Conservation (phyloP, 2,329 filamentous ascomycete genomes). For the Anthostomella pinea region DNA sequence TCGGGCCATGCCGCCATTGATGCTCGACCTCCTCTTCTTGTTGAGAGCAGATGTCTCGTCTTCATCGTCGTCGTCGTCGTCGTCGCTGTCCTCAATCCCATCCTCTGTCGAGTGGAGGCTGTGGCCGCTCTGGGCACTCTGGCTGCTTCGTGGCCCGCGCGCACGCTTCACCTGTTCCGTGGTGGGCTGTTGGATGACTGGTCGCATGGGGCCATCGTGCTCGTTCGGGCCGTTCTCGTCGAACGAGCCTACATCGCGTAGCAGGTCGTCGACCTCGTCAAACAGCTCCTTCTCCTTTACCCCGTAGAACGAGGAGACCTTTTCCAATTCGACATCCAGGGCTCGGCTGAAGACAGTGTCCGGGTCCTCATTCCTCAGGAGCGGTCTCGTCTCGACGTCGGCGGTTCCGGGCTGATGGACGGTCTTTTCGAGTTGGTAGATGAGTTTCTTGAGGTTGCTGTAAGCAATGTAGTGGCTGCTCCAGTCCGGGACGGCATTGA, state of each 20-base stretch:
- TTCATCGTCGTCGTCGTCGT: constrained; percentile 28
- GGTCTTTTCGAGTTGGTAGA: constrained; percentile 91
- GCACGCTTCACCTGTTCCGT: constrained; percentile 40
- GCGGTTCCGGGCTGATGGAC: constrained; percentile 60
- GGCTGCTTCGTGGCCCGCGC: constrained; percentile 26
- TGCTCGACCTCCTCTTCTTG: constrained; percentile 40
- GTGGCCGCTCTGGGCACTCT: constrained; percentile 40
- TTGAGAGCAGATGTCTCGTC: constrained; percentile 56
- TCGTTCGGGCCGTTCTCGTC: constrained; percentile 50
- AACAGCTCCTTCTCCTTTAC: constrained; percentile 86
- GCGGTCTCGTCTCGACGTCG: constrained; percentile 81
- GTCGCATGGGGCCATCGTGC: constrained; percentile 31
- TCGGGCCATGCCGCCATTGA: constrained; percentile 32
- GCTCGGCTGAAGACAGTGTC: constrained; percentile 79
- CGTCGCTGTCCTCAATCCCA: constrained; percentile 59
- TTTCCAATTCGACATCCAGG: constrained; percentile 86
- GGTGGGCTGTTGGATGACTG: constrained; percentile 15
- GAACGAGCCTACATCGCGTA: constrained; percentile 69
- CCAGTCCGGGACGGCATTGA: constrained; percentile 99
- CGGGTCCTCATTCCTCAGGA: constrained; percentile 71
- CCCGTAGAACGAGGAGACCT: constrained; percentile 87
- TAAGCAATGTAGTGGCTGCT: constrained; percentile 97
- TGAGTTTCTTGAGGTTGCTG: constrained; percentile 97
- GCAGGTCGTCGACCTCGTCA: constrained; percentile 73
- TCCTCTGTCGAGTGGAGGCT: constrained; percentile 54